Evolutionary conservation across 2,329 filamentous ascomycete species (phyloP), one percentile per base, ranked within the genome.

Genomic region (Emergomyces pasteurianus): DNA sequence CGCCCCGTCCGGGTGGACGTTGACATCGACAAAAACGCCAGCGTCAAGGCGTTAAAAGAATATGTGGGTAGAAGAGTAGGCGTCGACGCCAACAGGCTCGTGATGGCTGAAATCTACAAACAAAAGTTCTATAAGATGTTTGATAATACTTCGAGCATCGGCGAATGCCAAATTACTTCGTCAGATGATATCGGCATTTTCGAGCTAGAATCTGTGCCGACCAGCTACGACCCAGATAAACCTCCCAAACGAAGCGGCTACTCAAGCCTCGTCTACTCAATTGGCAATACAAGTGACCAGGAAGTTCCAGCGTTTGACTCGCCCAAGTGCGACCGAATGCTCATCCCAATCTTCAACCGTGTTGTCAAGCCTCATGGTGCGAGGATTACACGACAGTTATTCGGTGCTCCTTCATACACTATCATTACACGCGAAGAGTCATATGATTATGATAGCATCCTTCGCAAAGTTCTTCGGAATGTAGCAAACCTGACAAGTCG

Each of bases 71-170:
- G 78, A 63, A 82, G 82, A 66, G 76, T 83, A 60, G 67, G 70
- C 46, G 72, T 68, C 66, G 76, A 69, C 67, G 84, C 81, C 63
- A 76, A 60, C 71, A 79, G 57, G 81, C 86, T 96, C n/a, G 85
- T 96, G 70, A 86, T 86, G 16, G 86, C 85, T 0, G 94, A 99
- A 69, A 85, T 95, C 58, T 95, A 90, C 72, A 88, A 85, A 66
- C 80, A 85, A 66, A 90, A 87, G 67, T 92, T 96, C 73, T 97
- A 92, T 79, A 92, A 91, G 70, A 81, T 90, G 57, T 91, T 94
- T 65, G 83, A 90, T 28, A 89, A 96, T 67, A 77, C 76, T 8
- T 80, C 81, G 36, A 77, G 79, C 8, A 85, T 92, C 10, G 85
- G 85, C 0, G 91, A 96, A 60, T 84, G 86, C 55, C 77, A 77